A percentile compares a stretch with the other conserved stretches of the same genome.
Conservation (phyloP, 768 basidiomycete species). For the Melanogaster broomeanus region DNA sequence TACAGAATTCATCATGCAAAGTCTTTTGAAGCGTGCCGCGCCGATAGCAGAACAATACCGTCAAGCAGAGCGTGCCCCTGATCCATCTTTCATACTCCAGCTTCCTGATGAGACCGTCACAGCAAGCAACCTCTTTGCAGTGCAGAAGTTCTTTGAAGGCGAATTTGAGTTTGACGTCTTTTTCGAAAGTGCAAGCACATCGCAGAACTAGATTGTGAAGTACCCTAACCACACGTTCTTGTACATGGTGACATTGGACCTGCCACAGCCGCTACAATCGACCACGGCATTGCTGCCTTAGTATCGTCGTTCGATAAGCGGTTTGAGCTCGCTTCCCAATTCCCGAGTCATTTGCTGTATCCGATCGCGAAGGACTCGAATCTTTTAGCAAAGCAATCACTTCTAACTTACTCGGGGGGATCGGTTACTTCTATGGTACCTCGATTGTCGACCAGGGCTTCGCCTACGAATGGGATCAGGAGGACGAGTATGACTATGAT, state of each 20-base stretch:
- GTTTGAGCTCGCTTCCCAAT: conserved; percentile 75
- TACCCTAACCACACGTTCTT: not conserved
- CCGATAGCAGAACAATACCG: conserved; percentile 56
- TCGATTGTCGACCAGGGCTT: conserved; percentile 86
- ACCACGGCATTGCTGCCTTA: conserved; percentile 70
- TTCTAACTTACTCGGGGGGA: conserved; percentile 87
- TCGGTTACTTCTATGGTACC: conserved; percentile 93
- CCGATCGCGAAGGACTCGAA: conserved; percentile 51
- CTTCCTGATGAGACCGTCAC: conserved; percentile 73
- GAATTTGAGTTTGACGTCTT: conserved; percentile 88
- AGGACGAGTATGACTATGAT: conserved; percentile 43
- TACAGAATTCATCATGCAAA: conserved; percentile 63
- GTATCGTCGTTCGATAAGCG: conserved; percentile 59
- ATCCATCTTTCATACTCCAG: conserved; percentile 78
- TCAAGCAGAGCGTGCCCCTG: conserved; percentile 51
- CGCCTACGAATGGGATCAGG: conserved; percentile 90
- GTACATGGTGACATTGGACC: not conserved
- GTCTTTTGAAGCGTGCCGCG: conserved; percentile 58
- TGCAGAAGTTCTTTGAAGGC: conserved; percentile 86
- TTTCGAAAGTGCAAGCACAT: conserved; percentile 75
- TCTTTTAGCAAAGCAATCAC: conserved; percentile 87
- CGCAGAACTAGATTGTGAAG: conserved; percentile 66
- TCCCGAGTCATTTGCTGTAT: conserved; percentile 51
- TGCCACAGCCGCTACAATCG: conserved; percentile 57
- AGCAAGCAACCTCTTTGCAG: conserved; percentile 79